These are phyloP conservation scores for Russula sp. DNA, from an alignment of 768 basidiomycete species.

Conservation along the genomic window DNA sequence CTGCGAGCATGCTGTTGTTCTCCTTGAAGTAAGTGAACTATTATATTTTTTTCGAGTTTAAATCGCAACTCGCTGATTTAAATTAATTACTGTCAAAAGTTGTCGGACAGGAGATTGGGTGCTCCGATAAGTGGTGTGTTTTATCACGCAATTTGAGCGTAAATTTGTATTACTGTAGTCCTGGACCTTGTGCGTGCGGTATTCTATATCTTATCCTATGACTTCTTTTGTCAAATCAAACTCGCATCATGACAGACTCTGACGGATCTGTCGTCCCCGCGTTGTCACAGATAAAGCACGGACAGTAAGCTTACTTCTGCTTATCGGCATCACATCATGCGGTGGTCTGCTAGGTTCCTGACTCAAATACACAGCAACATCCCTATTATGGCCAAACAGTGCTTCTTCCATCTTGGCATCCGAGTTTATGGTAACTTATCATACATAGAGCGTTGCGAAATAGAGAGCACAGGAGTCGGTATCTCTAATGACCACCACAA, in stretches of 20 bases:
- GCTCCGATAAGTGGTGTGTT: slow-evolving; percentile 6
- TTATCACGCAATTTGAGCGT: slow-evolving; percentile 8
- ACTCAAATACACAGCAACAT: neutral
- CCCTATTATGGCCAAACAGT: neutral
- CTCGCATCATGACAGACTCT: neutral
- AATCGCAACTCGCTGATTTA: neutral
- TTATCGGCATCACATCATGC: neutral
- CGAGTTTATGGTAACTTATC: neutral
- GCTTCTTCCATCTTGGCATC: too few relatives aligned
- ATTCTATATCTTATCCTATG: neutral
- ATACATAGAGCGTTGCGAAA: neutral
- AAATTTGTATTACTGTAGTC: neutral
- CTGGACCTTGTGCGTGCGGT: neutral
- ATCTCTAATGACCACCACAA: neutral
- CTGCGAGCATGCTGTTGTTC: slow-evolving; percentile 10
- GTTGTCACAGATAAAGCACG: neutral
- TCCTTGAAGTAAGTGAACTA: slow-evolving; percentile 2
- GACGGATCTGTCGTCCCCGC: neutral
- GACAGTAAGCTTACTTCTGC: neutral
- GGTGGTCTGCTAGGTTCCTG: too few relatives aligned
- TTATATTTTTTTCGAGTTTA: too few relatives aligned
- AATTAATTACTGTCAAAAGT: neutral
- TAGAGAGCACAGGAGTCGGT: neutral
- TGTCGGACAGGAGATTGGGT: slow-evolving; percentile 2
- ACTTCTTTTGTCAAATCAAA: neutral